A percentile compares a stretch with the other conserved stretches of the same genome.
Conservation (phyloP, 2,329 filamentous ascomycete species). For the Scorias spongiosa region DNA sequence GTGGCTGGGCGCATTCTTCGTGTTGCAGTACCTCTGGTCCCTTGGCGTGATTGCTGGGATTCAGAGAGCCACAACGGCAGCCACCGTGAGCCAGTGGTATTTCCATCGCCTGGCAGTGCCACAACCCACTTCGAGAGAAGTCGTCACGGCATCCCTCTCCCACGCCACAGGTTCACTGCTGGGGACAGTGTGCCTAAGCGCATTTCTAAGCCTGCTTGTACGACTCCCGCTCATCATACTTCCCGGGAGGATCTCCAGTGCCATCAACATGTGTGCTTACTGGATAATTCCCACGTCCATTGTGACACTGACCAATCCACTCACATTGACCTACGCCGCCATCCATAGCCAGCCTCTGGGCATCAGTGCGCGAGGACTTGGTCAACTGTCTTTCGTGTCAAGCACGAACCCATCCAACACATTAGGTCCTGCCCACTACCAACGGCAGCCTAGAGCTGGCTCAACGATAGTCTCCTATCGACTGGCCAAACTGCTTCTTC, state of each 20-base stretch:
- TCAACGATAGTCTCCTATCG: constrained; percentile 66
- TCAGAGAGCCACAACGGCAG: constrained; percentile 80
- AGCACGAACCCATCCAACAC: constrained; percentile 60
- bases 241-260: constrained; percentile 55
- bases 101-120: constrained; percentile 82
- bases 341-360: constrained; percentile 80
- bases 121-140: constrained; percentile 58
- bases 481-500: constrained; percentile 77
- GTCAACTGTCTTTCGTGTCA: constrained; percentile 67
- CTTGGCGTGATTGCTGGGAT: constrained; percentile 74
- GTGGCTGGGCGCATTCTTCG: constrained; percentile 88
- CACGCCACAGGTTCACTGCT: constrained; percentile 80
- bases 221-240: constrained; percentile 74
- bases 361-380: constrained; percentile 62
- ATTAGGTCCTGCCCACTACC: constrained; percentile 21
- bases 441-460: constrained; percentile 5
- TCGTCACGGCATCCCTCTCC: constrained; percentile 66
- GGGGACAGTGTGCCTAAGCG: constrained; percentile 81
- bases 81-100: constrained; percentile 97
- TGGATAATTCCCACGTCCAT: constrained; percentile 75
- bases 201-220: constrained; percentile 63
- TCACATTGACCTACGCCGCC: constrained; percentile 82
- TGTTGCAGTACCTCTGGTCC: constrained; percentile 92
- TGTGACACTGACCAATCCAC: constrained; percentile 71
- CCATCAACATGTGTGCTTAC: constrained; percentile 57